A percentile compares a stretch with the other conserved stretches of the same genome.
Evolutionary conservation across 345 rosid genomes (phyloP).

Genomic region (Pugionium dolabratum): DNA sequence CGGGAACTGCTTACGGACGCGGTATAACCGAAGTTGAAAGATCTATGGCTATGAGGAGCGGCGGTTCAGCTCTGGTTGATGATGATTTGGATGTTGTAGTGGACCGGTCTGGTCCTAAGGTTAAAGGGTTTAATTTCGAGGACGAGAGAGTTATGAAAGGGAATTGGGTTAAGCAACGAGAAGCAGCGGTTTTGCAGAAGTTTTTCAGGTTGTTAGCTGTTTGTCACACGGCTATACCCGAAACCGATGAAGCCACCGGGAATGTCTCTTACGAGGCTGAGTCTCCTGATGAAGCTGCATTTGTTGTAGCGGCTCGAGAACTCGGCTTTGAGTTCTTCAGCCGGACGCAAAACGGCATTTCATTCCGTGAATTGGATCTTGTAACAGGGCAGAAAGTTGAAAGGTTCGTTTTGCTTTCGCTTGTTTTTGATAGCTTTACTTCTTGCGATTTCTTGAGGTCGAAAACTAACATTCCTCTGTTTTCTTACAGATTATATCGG

Average conservation of each 20-base stretch:
- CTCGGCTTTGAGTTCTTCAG: conserved; percentile 87
- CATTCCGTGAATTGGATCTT: conserved; percentile 68
- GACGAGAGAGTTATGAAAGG: conserved; percentile 83
- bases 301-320: conserved; percentile 88
- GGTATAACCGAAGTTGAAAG: conserved; percentile 91
- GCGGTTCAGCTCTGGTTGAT: conserved; percentile 53
- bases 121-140: conserved; percentile 77
- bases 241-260: conserved; percentile 75
- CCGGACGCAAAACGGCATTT: conserved; percentile 73
- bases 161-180: conserved; percentile 65
- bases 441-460: conserved; percentile 36
- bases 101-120: conserved; percentile 40
- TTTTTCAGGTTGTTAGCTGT: conserved; percentile 72
- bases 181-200: conserved; percentile 56
- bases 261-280: conserved; percentile 81
- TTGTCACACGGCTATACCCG: conserved; percentile 96
- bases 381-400: conserved; percentile 49
- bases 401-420: conserved; percentile 47
- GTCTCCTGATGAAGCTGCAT: conserved; percentile 98
- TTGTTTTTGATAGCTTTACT: neutral
- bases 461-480: conserved; percentile 41
- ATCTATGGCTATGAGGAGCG: conserved; percentile 70
- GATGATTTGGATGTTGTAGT: conserved; percentile 47
- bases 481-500: conserved; percentile 57
- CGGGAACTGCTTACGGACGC: conserved; percentile 79